Base-by-base conservation (phyloP, 2,329 filamentous ascomycete species). In the Epichloe festucae region DNA sequence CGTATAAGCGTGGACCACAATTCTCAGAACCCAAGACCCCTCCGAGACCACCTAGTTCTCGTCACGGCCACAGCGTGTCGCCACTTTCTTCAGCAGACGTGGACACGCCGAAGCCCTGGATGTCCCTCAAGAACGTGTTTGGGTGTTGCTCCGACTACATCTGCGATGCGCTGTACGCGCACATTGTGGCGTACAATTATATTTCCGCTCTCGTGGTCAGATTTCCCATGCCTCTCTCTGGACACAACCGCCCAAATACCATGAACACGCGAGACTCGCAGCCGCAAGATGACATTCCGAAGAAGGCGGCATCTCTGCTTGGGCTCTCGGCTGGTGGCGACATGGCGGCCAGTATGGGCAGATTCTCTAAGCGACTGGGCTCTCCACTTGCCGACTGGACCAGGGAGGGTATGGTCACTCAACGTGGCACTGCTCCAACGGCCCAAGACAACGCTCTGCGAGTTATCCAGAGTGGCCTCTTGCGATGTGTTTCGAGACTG, bases 141-240 rank as follows among this genome's bases (percentile, higher is more conserved):
- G 71, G 73, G 0, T 58, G 63, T 3, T 77, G 72, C 21, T 73
- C 74, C 2, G 74, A 78, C 54, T 74, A 76, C 56, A 70, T 80
- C 5, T 79, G 77, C 58, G 76, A 81, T 49, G 75, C 77, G 0
- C 63, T 82, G 5, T 81, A 81, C 58, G 78, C 78, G 0, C 77
- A 82, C 57, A 67, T 81, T 8, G 63, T 81, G 4, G 77, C 75
- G 0, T 80, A 77, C 62, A 81, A 80, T 62, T 81, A 81, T 64
- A 66, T 81, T 47, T 65, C 63, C 8, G 60, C 60, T n/a, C 60
- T 67, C 39, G 59, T 65, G 27, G 59, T 60, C 35, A 55, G 59
- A 52, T 54, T 52, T 48, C 55, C 63, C 7, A 46, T 58, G 7
- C 50, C 58, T 11, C 21, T 55, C 1, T 31, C 49, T 2, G 51